Conservation (phyloP, 139 green algal species). For the Chlamydomonas eustigma region DNA sequence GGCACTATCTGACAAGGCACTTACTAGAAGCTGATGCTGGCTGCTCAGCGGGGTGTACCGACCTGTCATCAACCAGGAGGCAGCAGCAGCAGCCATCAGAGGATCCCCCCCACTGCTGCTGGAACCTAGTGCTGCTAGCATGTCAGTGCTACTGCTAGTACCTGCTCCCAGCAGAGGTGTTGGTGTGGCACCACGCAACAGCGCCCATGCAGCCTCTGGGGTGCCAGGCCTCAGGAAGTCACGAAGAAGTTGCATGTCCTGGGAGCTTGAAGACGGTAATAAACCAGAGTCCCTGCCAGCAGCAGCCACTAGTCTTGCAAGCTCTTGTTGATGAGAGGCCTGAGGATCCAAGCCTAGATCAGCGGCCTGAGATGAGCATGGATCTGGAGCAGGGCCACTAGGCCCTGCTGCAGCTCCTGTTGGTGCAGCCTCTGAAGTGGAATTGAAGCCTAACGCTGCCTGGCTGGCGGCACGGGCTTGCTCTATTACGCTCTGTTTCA, state of each 20-base stretch:
- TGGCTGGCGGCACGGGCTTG: too few relatives aligned
- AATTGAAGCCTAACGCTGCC: neutral
- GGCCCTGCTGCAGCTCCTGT: neutral
- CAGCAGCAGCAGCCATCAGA: neutral
- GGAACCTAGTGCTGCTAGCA: neutral
- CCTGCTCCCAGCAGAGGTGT: neutral
- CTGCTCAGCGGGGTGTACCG: neutral
- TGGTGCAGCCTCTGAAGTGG: neutral
- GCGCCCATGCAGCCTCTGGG: constrained; percentile 2
- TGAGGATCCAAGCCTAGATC: neutral
- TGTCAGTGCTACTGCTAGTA: neutral
- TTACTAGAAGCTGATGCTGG: neutral
- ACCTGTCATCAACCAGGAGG: neutral
- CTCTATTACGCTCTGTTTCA: too few relatives aligned
- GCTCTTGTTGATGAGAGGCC: neutral
- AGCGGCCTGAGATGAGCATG: neutral
- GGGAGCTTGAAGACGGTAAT: neutral
- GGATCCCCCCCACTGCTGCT: neutral
- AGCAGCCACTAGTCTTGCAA: neutral
- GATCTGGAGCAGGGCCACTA: neutral
- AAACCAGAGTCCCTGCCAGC: neutral
- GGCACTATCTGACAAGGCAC: too few relatives aligned
- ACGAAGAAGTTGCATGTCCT: neutral
- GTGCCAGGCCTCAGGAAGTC: constrained; percentile 4
- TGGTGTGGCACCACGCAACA: neutral